phyloP scores from a whole-genome alignment of 257 asterid species.

The Solanum bulbocastanum region DNA sequence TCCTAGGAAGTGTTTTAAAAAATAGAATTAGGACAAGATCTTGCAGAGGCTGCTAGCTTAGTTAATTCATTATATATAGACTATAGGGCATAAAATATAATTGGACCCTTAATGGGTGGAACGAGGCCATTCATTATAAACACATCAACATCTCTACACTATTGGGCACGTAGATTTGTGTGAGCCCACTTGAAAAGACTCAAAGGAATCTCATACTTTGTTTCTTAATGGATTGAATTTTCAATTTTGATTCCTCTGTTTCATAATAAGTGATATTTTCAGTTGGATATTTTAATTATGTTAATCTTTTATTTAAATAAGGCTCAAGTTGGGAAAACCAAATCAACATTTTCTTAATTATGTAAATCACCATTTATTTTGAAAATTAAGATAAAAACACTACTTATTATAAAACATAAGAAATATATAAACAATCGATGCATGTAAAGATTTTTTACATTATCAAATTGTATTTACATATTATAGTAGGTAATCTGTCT shows the following conservation, averaged over 20 bases:
- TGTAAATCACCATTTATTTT: background rate
- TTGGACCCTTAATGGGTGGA: conserved; percentile 36
- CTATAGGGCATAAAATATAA: background rate
- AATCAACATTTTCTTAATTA: background rate
- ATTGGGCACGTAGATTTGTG: conserved; percentile 69
- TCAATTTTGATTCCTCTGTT: accelerated
- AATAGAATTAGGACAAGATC: conserved; percentile 13
- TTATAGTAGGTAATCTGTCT: background rate
- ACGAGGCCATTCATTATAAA: conserved; percentile 41
- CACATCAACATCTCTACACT: conserved; percentile 28
- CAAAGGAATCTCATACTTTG: conserved; percentile 32
- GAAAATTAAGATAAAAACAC: background rate
- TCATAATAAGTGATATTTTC: background rate
- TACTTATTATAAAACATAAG: background rate
- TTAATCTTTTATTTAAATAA: background rate
- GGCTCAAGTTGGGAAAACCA: background rate
- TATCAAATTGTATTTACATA: background rate
- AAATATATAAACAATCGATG: too few species aligned
- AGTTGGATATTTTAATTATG: background rate
- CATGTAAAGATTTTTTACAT: background rate
- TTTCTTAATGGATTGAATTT: conserved; percentile 18
- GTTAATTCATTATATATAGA: background rate
- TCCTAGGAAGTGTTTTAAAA: conserved; percentile 11
- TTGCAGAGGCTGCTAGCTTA: conserved; percentile 6
- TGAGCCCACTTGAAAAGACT: conserved; percentile 57